Conservation (phyloP, 257 asterid genomes). For the Solanum lycopersicoides region DNA sequence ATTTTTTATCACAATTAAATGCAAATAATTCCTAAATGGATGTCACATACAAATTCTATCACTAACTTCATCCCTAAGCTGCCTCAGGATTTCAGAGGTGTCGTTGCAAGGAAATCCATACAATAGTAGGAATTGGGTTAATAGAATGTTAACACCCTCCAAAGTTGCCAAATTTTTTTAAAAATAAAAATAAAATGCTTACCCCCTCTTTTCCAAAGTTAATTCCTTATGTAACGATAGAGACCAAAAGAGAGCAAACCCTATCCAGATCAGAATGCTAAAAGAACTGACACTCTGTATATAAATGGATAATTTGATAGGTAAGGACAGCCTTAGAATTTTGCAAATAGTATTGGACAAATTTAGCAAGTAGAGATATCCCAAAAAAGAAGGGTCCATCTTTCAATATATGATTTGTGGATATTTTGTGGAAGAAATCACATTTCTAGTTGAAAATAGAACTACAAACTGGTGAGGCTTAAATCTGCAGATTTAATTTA, state of each 20-base stretch:
- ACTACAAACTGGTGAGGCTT: neutral
- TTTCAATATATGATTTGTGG: neutral
- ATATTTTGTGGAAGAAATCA: neutral
- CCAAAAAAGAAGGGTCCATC: neutral
- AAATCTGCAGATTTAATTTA: neutral
- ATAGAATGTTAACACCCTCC: neutral
- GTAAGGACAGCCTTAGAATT: neutral
- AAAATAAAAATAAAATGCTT: too few species aligned
- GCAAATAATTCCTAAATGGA: neutral
- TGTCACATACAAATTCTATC: neutral
- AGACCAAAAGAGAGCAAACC: neutral
- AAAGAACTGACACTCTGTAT: too few species aligned
- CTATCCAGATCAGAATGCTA: neutral
- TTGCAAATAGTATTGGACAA: neutral
- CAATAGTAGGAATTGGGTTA: neutral
- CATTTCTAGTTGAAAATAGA: neutral
- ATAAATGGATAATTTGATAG: neutral
- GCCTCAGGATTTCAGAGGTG: neutral
- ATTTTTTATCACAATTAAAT: neutral
- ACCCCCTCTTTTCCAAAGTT: neutral
- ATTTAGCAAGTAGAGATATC: neutral
- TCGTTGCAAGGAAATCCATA: neutral
- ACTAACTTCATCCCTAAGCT: neutral
- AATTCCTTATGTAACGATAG: neutral
- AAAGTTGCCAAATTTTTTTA: too few species aligned